Base-by-base conservation (phyloP, 352 stramenopile species). In the Phytophthora ohioensis region DNA sequence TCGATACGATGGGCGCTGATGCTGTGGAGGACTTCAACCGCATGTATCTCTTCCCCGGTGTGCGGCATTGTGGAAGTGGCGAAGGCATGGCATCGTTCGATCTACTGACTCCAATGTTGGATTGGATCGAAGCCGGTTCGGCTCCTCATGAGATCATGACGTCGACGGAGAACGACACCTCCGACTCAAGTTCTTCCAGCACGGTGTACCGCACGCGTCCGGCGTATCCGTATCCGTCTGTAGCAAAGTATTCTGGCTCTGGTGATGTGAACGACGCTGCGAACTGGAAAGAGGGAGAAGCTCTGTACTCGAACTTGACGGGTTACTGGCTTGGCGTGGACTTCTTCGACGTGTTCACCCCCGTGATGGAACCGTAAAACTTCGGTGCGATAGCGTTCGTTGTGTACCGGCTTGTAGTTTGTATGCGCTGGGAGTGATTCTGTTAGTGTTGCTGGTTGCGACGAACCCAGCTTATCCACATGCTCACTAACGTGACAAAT, bases 41-140 rank as follows among this genome's bases (percentile, higher is more conserved):
- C 13, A 55, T 83, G 48, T 83, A 84, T 53, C 35, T 83, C 35
- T 69, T 83, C 43, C 73, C 76, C 2, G 73, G 72, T 21, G 76
- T 84, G 32, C 78, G 73, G 59, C 76, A 84, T 60, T 84, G 76
- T 12, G 67, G 77, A 9, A 32, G 32, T 3, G 77, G 74, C 17
- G 67, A 84, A 38, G 77, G 77, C 3, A 79, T 81, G 71, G 59
- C 77, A 8, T 67, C 74, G 2, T 74, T 78, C 34, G 73, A 84
- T 49, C 48, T 84, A 21, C 12, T 84, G 46, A 76, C 64, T 30
- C 71, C 76, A 13, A 78, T 81, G 70, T 52, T 81, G 21, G 30
- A 80, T 48, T 81, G 74, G 73, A 71, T 84, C 45, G 71, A 85
- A 57, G 35, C 61, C 45, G 74, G 67, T 32, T 57, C 46, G 2